Evolutionary conservation across 768 basidiomycete genomes (phyloP).

Genomic region (Boletus rex-veris): DNA sequence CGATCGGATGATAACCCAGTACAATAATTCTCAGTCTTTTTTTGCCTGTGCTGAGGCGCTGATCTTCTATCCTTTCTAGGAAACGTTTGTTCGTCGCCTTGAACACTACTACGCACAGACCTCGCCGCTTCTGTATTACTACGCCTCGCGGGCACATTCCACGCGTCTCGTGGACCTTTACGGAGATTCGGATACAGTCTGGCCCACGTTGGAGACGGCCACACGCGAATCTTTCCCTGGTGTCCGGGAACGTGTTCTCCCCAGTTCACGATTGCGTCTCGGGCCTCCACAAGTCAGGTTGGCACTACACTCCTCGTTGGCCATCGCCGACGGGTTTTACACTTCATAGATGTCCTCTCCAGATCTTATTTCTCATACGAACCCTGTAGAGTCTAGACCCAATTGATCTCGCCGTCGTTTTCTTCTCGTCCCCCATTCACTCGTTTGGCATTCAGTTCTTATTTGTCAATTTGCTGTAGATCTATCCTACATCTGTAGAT

Average conservation of each 20-base stretch:
- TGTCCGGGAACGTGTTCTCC: conserved; percentile 46
- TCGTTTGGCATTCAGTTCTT: conserved; percentile 15
- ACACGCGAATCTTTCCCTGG: conserved; percentile 53
- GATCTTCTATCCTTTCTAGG: conserved; percentile 40
- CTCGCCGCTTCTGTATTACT: conserved; percentile 78
- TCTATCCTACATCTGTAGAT: conserved; percentile 6
- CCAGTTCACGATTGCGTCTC: conserved; percentile 12
- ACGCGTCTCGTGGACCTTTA: conserved; percentile 53
- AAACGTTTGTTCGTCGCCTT: conserved; percentile 72
- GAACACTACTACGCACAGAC: conserved; percentile 74
- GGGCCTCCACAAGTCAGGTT: conserved; percentile 17
- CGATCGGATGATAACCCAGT: conserved; percentile 88
- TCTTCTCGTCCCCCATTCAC: neutral
- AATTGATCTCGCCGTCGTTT: neutral
- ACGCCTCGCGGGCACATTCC: conserved; percentile 41
- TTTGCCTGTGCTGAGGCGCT: neutral
- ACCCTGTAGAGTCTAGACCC: neutral
- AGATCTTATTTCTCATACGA: neutral
- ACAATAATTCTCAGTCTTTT: conserved; percentile 24
- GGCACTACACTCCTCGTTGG: conserved; percentile 6
- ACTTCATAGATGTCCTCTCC: conserved; percentile 9
- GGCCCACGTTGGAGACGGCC: conserved; percentile 70
- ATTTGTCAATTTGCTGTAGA: conserved; percentile 21
- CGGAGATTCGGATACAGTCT: conserved; percentile 75
- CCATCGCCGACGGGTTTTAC: conserved; percentile 8